Evolutionary conservation across 768 basidiomycete species (phyloP), one percentile per base, ranked within the genome.

Genomic region (Boletus sensibilis): DNA sequence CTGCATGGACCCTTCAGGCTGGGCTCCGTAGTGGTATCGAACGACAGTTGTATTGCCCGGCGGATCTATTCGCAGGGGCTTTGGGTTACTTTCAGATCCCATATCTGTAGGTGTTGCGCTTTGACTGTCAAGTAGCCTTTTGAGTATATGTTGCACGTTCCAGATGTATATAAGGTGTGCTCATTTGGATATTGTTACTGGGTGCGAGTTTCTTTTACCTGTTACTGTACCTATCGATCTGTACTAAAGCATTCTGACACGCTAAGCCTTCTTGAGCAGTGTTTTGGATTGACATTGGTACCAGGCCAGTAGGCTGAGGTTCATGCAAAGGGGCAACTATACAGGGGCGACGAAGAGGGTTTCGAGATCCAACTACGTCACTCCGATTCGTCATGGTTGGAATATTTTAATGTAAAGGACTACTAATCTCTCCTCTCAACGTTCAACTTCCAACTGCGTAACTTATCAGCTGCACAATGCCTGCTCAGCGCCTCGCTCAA

Each of bases 401-500:
- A 16, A 35, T 18, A 5, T 39, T 12, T 10, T 1, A 18, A 18
- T 27, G 1, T 27, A 43, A 43, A 16, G 10, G 42, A 16, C 13
- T 2, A 18, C 10, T 11, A 12, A n/a, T 11, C 25, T n/a, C 25
- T 8, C 33, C 10, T 20, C 1, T 33, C 34, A 25, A 11, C 46
- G 2, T 11, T 33, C 34, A 25, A 11, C 46, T 3, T 11, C n/a
- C 27, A 38, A 10, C 9, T 10, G 10, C 10, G 10, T 12, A n/a
- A n/a, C n/a, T n/a, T n/a, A 20, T 47, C 31, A 21, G 27, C 45
- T 12, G 21, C 45, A 21, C 53, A 9, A 87, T 88, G 87, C 84
- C 86, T 68, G 84, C 68, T 29, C 84, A 87, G 62, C 68, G 72
- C 39, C 74, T 87, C 42, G 71, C 72, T n/a, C 75, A 81, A 63